Evolutionary conservation across 257 asterid genomes (phyloP).

Genomic region (Solanum piurae): DNA sequence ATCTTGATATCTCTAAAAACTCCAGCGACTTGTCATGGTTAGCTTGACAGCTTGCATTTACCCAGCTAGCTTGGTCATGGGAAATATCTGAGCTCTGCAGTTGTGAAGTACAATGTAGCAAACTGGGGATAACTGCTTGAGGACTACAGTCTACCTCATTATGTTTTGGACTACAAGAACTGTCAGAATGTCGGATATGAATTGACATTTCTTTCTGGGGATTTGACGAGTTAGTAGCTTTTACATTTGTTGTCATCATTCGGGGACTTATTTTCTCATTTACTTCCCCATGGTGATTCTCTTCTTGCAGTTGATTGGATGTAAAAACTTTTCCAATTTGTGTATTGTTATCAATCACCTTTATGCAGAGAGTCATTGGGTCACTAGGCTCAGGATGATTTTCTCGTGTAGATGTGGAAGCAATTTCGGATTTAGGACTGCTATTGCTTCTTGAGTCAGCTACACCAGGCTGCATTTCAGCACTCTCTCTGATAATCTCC

Average conservation of each 20-base stretch:
- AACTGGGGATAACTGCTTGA: slow-evolving; percentile 2
- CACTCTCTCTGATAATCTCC: background rate
- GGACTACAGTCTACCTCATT: background rate
- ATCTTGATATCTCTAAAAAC: slow-evolving; percentile 1
- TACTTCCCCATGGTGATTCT: slow-evolving; percentile 6
- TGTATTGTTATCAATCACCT: background rate
- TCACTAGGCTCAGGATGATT: background rate
- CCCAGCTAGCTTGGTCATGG: slow-evolving; percentile 12
- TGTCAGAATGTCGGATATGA: slow-evolving; percentile 8
- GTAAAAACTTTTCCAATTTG: slow-evolving; percentile 1
- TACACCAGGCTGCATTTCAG: slow-evolving; percentile 11
- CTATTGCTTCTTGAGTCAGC: slow-evolving; percentile 6
- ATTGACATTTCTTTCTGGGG: background rate
- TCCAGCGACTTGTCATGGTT: background rate
- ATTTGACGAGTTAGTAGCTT: slow-evolving; percentile 1
- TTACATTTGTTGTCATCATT: background rate
- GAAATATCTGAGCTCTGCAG: slow-evolving; percentile 7
- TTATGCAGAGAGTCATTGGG: background rate
- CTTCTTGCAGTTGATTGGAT: slow-evolving; percentile 10
- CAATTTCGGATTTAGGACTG: background rate
- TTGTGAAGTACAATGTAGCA: background rate
- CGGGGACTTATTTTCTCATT: background rate
- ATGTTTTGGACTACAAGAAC: slow-evolving; percentile 1
- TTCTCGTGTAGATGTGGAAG: background rate
- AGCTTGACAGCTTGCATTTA: slow-evolving; percentile 12